Percentiles rank a stretch among this genome's conserved stretches.
Evolutionary conservation across 352 stramenopile species (phyloP).

Genomic region (Globisporangium canariense): DNA sequence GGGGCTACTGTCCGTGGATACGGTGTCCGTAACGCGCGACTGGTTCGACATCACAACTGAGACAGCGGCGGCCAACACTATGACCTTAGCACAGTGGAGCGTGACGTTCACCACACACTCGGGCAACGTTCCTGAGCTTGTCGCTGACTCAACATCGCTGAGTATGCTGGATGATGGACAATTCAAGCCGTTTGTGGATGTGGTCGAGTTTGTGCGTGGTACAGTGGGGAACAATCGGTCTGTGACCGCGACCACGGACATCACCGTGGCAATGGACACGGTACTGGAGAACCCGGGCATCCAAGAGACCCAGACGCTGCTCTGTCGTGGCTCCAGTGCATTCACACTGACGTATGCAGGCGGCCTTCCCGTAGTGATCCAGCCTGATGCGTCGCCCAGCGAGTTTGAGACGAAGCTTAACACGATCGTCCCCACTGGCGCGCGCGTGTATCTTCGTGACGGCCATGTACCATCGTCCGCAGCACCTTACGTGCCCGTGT

Average conservation of each 20-base stretch:
- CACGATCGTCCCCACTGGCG: conserved; percentile 36
- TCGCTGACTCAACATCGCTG: conserved; percentile 41
- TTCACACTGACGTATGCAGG: conserved; percentile 50
- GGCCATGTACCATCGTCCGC: conserved; percentile 22
- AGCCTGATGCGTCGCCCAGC: conserved; percentile 37
- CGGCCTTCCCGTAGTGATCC: conserved; percentile 20
- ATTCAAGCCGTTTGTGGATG: conserved; percentile 45
- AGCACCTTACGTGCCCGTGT: conserved; percentile 49
- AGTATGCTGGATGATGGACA: conserved; percentile 46
- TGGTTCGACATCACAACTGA: conserved; percentile 64
- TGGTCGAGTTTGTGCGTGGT: conserved; percentile 44
- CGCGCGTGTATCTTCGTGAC: conserved; percentile 39
- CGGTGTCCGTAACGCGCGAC: conserved; percentile 73
- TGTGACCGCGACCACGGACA: conserved; percentile 45
- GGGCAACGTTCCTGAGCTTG: conserved; percentile 44
- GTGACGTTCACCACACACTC: conserved; percentile 58
- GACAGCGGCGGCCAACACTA: conserved; percentile 20
- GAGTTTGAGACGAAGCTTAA: conserved; percentile 58
- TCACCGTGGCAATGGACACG: conserved; percentile 47
- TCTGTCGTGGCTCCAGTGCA: conserved; percentile 35
- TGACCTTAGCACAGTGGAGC: conserved; percentile 68
- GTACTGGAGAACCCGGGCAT: conserved; percentile 55
- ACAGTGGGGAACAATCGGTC: conserved; percentile 72
- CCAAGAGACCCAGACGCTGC: conserved; percentile 65
- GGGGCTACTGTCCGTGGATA: conserved; percentile 68